These are phyloP conservation scores for Termitomyces titanicus DNA, from an alignment of 768 basidiomycete genomes.

Conservation along the genomic window DNA sequence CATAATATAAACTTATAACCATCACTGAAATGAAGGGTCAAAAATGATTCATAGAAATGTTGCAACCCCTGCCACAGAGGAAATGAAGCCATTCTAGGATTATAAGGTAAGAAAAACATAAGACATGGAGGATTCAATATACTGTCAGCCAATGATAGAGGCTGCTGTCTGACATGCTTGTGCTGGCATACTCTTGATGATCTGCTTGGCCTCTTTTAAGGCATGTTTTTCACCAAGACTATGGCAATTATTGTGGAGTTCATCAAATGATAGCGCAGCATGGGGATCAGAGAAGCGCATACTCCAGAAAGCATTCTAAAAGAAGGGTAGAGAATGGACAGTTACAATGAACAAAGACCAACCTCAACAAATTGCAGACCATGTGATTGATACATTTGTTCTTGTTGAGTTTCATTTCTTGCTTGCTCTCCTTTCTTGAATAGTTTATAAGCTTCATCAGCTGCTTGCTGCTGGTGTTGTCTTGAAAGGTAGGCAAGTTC, in stretches of 20 bases:
- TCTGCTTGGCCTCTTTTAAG: slow-evolving; percentile 15
- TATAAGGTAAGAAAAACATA: background rate
- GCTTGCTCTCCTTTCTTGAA: background rate
- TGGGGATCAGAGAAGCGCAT: slow-evolving; percentile 21
- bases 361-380: background rate
- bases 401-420: background rate
- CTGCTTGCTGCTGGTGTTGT: background rate
- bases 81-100: background rate
- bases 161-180: background rate
- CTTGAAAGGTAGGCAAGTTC: slow-evolving; percentile 15
- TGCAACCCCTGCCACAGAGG: background rate
- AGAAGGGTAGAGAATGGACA: background rate
- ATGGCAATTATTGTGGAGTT: slow-evolving; percentile 19
- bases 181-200: background rate
- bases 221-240: slow-evolving; percentile 26
- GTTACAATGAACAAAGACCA: background rate
- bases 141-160: background rate
- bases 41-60: background rate
- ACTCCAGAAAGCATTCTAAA: slow-evolving; percentile 27
- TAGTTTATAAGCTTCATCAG: slow-evolving; percentile 5
- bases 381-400: background rate
- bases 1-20: background rate
- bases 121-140: too few species aligned
- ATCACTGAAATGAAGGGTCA: background rate
- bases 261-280: slow-evolving; percentile 23